Evolutionary conservation across 2,329 filamentous ascomycete species (phyloP).

Genomic region (Neospermospora avenae): DNA sequence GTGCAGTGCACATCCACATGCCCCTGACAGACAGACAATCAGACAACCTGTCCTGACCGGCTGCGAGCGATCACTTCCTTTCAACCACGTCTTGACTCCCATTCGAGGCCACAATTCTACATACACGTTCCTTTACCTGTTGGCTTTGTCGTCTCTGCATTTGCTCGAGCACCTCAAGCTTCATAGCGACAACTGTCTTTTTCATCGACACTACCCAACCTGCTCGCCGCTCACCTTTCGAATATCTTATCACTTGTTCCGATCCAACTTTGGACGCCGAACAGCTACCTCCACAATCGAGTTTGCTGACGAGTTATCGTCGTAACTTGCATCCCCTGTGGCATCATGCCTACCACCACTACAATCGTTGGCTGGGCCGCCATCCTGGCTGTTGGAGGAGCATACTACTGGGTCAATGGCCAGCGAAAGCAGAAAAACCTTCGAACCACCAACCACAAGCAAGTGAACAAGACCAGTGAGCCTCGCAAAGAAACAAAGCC

Average conservation of each 20-base stretch:
- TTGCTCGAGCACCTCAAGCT: neutral
- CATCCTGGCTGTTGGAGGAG: constrained; percentile 33
- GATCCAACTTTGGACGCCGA: neutral
- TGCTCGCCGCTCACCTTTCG: neutral
- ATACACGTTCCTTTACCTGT: neutral
- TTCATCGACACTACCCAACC: neutral
- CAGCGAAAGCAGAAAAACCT: constrained; percentile 25
- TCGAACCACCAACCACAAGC: constrained; percentile 19
- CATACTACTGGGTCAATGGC: constrained; percentile 28
- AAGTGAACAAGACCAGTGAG: constrained; percentile 23
- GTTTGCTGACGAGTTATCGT: constrained; percentile 3
- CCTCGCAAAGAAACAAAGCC: constrained; percentile 28
- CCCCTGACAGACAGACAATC: neutral
- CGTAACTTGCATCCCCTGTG: neutral
- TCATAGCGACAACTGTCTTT: neutral
- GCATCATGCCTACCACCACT: constrained; percentile 25
- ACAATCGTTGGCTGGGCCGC: constrained; percentile 39
- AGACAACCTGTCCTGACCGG: constrained; percentile 6
- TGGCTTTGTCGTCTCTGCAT: neutral
- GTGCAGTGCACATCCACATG: neutral
- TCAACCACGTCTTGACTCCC: constrained; percentile 10
- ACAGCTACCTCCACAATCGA: neutral
- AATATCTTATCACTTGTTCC: neutral
- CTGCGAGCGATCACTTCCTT: constrained; percentile 1
- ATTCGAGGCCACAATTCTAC: neutral